Base-by-base conservation (phyloP, 495 filamentous ascomycete species). In the Penicillium steckii region DNA sequence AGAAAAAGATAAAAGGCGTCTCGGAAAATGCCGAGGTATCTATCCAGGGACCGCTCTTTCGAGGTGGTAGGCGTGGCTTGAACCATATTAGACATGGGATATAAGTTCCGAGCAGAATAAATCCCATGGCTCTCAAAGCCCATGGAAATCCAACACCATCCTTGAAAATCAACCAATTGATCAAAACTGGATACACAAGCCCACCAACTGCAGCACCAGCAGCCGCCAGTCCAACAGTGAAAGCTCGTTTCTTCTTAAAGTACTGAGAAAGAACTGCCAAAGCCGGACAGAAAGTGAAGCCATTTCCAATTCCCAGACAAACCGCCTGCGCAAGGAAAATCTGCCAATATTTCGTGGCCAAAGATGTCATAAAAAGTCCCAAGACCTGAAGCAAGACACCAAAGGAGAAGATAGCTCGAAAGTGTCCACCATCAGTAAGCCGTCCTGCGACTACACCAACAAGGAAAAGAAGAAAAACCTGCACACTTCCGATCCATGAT, bases 91-190 rank as follows among this genome's bases (percentile, higher is more conserved):
- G 67, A 7, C 77, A 70, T 21, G 80, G 52, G 12, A 64, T 7
- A 1, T 75, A 59, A 2, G 72, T 75, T 8, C 41, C 66, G 0
- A 84, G 65, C 13, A 70, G 70, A 17, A 82, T 75, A 57, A 83
- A 82, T 3, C 66, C 80, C 23, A 83, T 70, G n/a, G 73, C 55
- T 9, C 81, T 69, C 2, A 74, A 77, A 0, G 80, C 68, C 81
- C 81, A 84, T 18, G 60, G 65, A 48, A 82, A 82, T 4, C 80
- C 80, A 35, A 83, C 33, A 15, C 13, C 33, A 18, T 37, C 62
- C 7, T 44, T 49, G 0, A 68, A 72, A 21, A 77, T 66, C 1
- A 84, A 66, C 22, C 67, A 65, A 50, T 76, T 70, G 57, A 83
- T 78, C 18, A 81, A 59, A 48, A 83, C 77, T 0, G 81, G 79